These are phyloP conservation scores for Parasarocladium wereldwijsianum DNA, from an alignment of 2,329 filamentous ascomycete species.

Conservation along the genomic window DNA sequence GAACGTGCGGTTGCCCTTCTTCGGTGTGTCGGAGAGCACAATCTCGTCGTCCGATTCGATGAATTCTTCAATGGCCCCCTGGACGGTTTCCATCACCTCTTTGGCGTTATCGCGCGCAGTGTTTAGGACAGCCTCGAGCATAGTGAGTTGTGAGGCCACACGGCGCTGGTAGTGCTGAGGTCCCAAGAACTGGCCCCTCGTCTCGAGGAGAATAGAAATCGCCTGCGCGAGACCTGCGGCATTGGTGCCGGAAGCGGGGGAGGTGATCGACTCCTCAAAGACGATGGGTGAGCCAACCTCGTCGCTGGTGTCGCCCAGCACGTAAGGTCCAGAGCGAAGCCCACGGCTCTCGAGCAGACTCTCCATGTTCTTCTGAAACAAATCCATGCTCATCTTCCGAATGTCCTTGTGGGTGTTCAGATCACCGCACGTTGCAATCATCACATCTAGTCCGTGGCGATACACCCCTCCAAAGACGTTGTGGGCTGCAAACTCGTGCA, in stretches of 20 bases:
- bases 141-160: conserved; percentile 13
- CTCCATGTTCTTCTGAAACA: conserved; percentile 10
- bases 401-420: conserved; percentile 15
- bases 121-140: conserved; percentile 12
- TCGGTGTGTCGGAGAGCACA: conserved; percentile 10
- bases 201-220: conserved; percentile 13
- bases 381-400: conserved; percentile 10
- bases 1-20: conserved; percentile 11
- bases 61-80: conserved; percentile 11
- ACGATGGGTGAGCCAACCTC: conserved; percentile 7
- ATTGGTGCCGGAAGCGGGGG: conserved; percentile 12
- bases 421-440: conserved; percentile 14
- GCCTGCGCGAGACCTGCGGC: conserved; percentile 12
- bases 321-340: conserved; percentile 14
- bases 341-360: conserved; percentile 9
- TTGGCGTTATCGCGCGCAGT: conserved; percentile 11
- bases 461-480: conserved; percentile 10
- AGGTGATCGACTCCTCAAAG: conserved; percentile 13
- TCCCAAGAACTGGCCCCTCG: conserved; percentile 14
- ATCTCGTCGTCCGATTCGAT: conserved; percentile 12
- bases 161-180: conserved; percentile 18
- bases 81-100: conserved; percentile 9
- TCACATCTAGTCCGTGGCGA: conserved; percentile 12
- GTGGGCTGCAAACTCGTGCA: conserved; percentile 7
- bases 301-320: conserved; percentile 8